Percentiles rank a stretch among this genome's conserved stretches.
Evolutionary conservation across 345 rosid species (phyloP).

Genomic region (Acer saccharum): DNA sequence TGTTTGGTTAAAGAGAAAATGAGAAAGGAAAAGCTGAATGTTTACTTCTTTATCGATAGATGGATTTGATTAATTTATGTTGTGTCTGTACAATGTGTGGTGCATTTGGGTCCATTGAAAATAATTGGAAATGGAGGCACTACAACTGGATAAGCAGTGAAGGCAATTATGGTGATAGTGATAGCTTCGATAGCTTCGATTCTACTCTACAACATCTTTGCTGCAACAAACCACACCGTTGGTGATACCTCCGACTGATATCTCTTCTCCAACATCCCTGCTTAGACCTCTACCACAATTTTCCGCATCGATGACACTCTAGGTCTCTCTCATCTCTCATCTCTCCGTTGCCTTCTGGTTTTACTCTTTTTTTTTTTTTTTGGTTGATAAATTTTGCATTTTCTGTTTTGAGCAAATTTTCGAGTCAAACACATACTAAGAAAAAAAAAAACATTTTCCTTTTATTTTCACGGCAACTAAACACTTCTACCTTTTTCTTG

Average conservation of each 20-base stretch:
- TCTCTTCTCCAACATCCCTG: too few species aligned
- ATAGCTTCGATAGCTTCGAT: conserved; percentile 6
- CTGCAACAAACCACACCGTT: conserved; percentile 9
- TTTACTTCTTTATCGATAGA: not conserved
- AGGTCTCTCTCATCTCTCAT: not conserved
- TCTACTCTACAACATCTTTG: not conserved
- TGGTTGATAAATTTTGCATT: too few species aligned
- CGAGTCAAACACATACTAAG: too few species aligned
- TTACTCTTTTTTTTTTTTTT: too few species aligned
- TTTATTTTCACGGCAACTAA: too few species aligned
- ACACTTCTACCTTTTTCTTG: too few species aligned
- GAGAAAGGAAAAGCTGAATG: not conserved
- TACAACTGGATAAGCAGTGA: not conserved
- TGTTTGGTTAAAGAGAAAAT: not conserved
- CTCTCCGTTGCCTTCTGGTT: not conserved
- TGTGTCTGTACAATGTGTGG: not conserved
- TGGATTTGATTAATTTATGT: not conserved
- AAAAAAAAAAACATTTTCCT: too few species aligned
- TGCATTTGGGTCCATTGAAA: not conserved
- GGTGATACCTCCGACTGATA: not conserved
- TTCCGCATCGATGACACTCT: too few species aligned
- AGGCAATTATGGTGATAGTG: conserved; percentile 11
- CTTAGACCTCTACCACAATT: too few species aligned
- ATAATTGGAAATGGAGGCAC: too few species aligned
- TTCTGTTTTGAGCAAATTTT: too few species aligned